Percentiles rank a stretch among this genome's conserved stretches.
Evolutionary conservation across 495 filamentous ascomycete genomes (phyloP).

Genomic region (Copromyces sp.): DNA sequence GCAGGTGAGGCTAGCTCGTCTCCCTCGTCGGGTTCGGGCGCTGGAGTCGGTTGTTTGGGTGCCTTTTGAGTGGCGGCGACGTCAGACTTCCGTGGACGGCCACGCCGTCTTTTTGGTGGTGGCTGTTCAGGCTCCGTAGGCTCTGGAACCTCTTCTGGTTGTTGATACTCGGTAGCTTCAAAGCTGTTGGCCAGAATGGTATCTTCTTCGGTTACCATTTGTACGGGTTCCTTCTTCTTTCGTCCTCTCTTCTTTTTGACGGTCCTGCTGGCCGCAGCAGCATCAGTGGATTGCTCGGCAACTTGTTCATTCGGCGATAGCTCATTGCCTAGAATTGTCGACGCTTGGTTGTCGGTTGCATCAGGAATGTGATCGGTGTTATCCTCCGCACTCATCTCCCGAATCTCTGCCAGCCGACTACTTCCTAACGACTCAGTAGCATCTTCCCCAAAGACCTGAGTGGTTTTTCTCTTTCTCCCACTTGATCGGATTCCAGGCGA

Average conservation of each 20-base stretch:
- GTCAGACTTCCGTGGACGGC: slow-evolving; percentile 10
- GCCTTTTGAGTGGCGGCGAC: not conserved
- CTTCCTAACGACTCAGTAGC: not conserved
- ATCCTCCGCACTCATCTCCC: not conserved
- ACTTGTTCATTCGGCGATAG: no score
- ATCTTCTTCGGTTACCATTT: not conserved
- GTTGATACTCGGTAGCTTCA: not conserved
- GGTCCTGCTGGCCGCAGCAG: not conserved
- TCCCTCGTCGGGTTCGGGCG: not conserved
- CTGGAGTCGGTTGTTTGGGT: not conserved
- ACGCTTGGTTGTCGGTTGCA: not conserved
- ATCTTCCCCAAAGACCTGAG: not conserved
- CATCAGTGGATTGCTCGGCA: not conserved
- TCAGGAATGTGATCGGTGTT: not conserved
- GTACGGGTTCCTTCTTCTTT: slow-evolving; percentile 9
- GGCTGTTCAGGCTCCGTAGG: not conserved
- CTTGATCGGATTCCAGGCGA: not conserved
- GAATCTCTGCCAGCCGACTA: not conserved
- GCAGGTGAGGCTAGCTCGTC: not conserved
- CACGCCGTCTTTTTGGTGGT: slow-evolving; percentile 10
- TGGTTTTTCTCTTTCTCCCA: not conserved
- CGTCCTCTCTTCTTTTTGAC: slow-evolving; percentile 8
- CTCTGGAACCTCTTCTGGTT: not conserved
- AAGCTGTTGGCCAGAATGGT: not conserved
- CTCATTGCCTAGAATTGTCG: not conserved